phyloP scores from a whole-genome alignment of 2,329 filamentous ascomycete genomes.

The Metarhizium anisopliae region DNA sequence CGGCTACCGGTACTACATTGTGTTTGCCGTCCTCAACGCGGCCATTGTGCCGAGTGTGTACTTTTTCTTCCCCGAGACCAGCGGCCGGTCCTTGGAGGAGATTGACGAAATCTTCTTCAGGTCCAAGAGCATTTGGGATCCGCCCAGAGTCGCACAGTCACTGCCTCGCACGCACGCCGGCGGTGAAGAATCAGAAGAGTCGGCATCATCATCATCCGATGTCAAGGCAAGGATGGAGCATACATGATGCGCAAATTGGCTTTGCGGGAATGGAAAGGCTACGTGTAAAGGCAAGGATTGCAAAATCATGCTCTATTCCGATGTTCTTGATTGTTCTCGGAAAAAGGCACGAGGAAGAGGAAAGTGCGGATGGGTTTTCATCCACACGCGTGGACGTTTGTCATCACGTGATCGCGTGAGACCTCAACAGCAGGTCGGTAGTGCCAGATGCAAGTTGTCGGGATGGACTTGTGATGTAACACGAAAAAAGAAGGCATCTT shows the following conservation, averaged over 20 bases:
- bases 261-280: too few species aligned
- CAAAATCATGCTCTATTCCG: too few species aligned
- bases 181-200: not conserved
- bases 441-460: too few species aligned
- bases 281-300: too few species aligned
- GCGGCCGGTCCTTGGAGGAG: conserved; percentile 20
- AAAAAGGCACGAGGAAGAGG: too few species aligned
- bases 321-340: too few species aligned
- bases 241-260: not conserved
- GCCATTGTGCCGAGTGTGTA: conserved; percentile 33
- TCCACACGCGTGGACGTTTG: too few species aligned
- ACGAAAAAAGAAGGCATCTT: not conserved
- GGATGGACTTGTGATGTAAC: not conserved
- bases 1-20: conserved; percentile 37
- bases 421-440: too few species aligned
- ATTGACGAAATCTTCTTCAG: conserved; percentile 17
- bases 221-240: not conserved
- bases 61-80: conserved; percentile 19
- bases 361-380: too few species aligned
- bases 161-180: not conserved
- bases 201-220: not conserved
- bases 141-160: conserved; percentile 1
- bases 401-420: too few species aligned
- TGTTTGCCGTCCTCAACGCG: conserved; percentile 35
- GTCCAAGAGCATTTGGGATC: conserved; percentile 6